Evolutionary conservation across 2,329 filamentous ascomycete genomes (phyloP).

Genomic region (Arthrocladium fulminans): DNA sequence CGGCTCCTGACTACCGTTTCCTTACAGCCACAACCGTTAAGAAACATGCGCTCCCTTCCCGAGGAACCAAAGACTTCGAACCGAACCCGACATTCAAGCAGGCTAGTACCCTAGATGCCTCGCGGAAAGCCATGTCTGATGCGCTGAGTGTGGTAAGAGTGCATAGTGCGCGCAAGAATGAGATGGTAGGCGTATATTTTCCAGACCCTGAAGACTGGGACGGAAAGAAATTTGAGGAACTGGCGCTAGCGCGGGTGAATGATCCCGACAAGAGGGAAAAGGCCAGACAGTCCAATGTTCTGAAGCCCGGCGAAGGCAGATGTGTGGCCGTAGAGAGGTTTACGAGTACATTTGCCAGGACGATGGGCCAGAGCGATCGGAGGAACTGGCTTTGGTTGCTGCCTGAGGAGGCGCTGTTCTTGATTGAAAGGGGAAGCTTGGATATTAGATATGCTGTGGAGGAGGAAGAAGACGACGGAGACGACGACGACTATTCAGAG

Average conservation of each 20-base stretch:
- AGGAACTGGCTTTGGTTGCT: slow-evolving; percentile 68
- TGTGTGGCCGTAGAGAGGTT: slow-evolving; percentile 59
- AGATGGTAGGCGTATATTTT: slow-evolving; percentile 61
- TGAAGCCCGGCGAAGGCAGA: slow-evolving; percentile 23
- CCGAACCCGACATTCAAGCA: slow-evolving; percentile 80
- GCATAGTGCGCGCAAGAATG: slow-evolving; percentile 55
- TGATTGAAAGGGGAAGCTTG: slow-evolving; percentile 78
- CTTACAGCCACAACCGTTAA: slow-evolving; percentile 44
- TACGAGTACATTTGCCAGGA: slow-evolving; percentile 63
- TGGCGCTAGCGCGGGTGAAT: slow-evolving; percentile 4
- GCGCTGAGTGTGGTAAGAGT: slow-evolving; percentile 69
- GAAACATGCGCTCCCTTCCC: slow-evolving; percentile 60
- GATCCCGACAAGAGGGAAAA: slow-evolving; percentile 11
- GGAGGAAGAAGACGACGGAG: slow-evolving; percentile 14
- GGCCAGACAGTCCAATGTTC: slow-evolving; percentile 5
- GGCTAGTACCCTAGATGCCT: slow-evolving; percentile 66
- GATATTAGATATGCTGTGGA: slow-evolving; percentile 65
- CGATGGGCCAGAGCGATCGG: slow-evolving; percentile 63
- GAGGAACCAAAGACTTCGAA: slow-evolving; percentile 96
- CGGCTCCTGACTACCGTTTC: slow-evolving; percentile 78
- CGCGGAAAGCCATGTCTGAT: slow-evolving; percentile 78
- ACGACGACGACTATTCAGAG: slow-evolving; percentile 8
- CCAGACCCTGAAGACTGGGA: slow-evolving; percentile 12
- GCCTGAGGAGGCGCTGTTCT: slow-evolving; percentile 82
- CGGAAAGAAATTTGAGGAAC: slow-evolving; percentile 13